Conservation (phyloP, 805 yeast species). For the Saccharomycopsis fibuligera region DNA sequence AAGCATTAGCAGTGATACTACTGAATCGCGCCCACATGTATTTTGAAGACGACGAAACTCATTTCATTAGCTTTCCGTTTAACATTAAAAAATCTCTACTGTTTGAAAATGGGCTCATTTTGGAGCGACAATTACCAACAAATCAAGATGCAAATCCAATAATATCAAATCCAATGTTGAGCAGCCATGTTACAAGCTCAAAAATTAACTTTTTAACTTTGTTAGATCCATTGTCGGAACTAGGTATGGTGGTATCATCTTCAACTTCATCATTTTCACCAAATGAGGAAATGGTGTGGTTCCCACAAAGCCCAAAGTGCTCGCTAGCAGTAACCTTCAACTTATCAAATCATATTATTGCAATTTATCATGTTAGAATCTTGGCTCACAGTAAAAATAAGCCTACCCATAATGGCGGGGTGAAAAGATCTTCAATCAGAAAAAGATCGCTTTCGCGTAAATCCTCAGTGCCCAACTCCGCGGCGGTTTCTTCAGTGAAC, state of each 20-base stretch:
- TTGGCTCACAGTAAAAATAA: conserved; percentile 21
- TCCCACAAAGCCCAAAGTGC: conserved; percentile 39
- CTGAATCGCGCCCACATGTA: conserved; percentile 57
- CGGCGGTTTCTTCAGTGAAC: background rate
- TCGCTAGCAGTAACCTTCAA: conserved; percentile 54
- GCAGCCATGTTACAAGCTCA: background rate
- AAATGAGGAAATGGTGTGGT: conserved; percentile 49
- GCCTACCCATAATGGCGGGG: background rate
- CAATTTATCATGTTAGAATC: conserved; percentile 51
- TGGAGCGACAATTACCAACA: conserved; percentile 37
- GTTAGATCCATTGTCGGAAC: conserved; percentile 67
- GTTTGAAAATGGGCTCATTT: conserved; percentile 60
- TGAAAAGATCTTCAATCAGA: conserved; percentile 18
- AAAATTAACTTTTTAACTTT: conserved; percentile 48
- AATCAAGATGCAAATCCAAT: background rate
- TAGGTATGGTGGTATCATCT: conserved; percentile 65
- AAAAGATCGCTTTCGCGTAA: conserved; percentile 24
- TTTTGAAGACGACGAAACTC: conserved; percentile 50
- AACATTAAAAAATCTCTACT: conserved; percentile 52
- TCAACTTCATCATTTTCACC: conserved; percentile 59
- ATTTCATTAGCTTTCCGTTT: conserved; percentile 65
- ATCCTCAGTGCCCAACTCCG: background rate
- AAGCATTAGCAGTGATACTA: conserved; percentile 55
- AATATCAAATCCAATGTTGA: background rate
- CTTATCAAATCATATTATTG: conserved; percentile 37